A percentile compares a stretch with the other conserved stretches of the same genome.
These are phyloP conservation scores for Pseudocercospora macadamiae DNA, from an alignment of 2,329 filamentous ascomycete species.

Conservation along the genomic window DNA sequence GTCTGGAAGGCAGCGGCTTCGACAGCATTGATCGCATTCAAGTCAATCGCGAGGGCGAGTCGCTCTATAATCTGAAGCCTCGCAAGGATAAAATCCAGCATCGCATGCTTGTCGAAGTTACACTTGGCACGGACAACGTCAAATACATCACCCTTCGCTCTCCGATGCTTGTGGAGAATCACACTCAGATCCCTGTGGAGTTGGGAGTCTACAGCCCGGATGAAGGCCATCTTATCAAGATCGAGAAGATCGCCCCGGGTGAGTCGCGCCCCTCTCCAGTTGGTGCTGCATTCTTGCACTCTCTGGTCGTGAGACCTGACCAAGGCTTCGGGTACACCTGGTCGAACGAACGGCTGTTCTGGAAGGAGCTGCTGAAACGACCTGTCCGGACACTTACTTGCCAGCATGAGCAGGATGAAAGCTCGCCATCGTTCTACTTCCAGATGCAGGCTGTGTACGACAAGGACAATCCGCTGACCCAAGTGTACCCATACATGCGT, in stretches of 20 bases:
- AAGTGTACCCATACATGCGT: slow-evolving; percentile 91
- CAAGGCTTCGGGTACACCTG: slow-evolving; percentile 96
- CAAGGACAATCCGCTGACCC: slow-evolving; percentile 78
- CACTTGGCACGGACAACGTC: slow-evolving; percentile 89
- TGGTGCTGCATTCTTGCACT: slow-evolving; percentile 88
- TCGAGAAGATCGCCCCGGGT: slow-evolving; percentile 94
- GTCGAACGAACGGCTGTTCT: slow-evolving; percentile 88
- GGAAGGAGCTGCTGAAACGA: slow-evolving; percentile 84
- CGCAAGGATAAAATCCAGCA: slow-evolving; percentile 84
- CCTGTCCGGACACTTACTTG: slow-evolving; percentile 88
- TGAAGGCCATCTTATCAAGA: slow-evolving; percentile 89
- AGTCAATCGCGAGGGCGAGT: slow-evolving; percentile 92
- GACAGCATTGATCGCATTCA: slow-evolving; percentile 86
- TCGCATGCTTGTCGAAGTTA: slow-evolving; percentile 88
- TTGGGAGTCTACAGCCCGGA: slow-evolving; percentile 86
- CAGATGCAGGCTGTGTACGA: slow-evolving; percentile 89
- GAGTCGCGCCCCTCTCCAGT: slow-evolving; percentile 89
- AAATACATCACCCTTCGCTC: slow-evolving; percentile 97
- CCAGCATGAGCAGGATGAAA: slow-evolving; percentile 79
- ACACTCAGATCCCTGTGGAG: slow-evolving; percentile 94
- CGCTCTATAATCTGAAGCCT: slow-evolving; percentile 83
- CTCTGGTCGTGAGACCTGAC: slow-evolving; percentile 83
- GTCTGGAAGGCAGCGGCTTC: slow-evolving; percentile 91
- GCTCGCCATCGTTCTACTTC: slow-evolving; percentile 86
- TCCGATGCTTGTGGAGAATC: slow-evolving; percentile 89